Base-by-base conservation (phyloP, 768 basidiomycete species). In the Multifurca ochricompacta region DNA sequence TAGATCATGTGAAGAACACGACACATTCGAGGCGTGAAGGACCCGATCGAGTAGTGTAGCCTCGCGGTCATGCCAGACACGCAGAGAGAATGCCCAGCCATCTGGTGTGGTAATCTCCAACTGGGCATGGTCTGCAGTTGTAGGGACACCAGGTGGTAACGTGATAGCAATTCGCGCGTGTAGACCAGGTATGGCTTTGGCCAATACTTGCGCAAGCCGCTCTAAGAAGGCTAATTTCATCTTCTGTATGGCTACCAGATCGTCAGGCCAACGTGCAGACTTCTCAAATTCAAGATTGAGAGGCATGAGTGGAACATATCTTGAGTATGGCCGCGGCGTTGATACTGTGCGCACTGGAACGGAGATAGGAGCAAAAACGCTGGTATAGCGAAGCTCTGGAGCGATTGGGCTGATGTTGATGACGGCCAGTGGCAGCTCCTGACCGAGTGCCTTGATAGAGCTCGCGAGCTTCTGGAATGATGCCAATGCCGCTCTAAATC, bases 181-280 rank as follows among this genome's bases (percentile, higher is more conserved):
- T 3, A 84, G 67, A 7, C 81, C 81, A 0, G 73, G 53, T 1
- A 77, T 69, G 1, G 73, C 64, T 9, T 68, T 66, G 77, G 82
- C 80, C 43, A 96, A 73, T 1, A 76, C 74, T 18, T 74, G 71
- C 1, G 86, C 91, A 6, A 97, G 74, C 36, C 81, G 80, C 64
- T 92, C 89, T 57, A 97, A 81, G 66, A 98, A 87, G 0, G 94
- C 95, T 1, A 95, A 73, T 67, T 98, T 98, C 68, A 92, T 85
- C 59, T 91, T 91, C 67, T 96, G 95, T 43, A 97, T 87, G 0
- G 93, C 92, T 16, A 74, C 77, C 4, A 98, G 76, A 60, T 98
- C 92, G 64, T 98, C 94, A 0, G 96, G 95, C 96, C 96, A 99
- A 58, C 80, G 80, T 0, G 85, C 82, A 0, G 92, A 95, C 58